Evolutionary conservation across 768 basidiomycete genomes (phyloP), one percentile per base, ranked within the genome.

Genomic region (Gloeophyllum trabeum): DNA sequence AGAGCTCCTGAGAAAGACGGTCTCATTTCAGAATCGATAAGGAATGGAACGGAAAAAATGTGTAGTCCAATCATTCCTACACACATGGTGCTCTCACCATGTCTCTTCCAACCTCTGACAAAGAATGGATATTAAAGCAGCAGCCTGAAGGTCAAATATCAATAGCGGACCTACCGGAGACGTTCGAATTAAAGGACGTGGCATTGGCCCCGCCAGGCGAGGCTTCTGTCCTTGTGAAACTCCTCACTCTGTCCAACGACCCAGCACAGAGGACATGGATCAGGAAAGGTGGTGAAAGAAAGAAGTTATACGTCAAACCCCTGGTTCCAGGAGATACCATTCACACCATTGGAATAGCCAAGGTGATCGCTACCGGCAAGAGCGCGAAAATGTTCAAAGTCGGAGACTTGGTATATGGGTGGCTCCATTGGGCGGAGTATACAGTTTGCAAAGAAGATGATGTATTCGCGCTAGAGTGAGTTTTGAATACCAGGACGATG

Each of bases 191-290:
- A n/a, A n/a, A n/a, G n/a, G n/a, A n/a, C n/a, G n/a, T n/a, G n/a
- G n/a, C n/a, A n/a, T n/a, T n/a, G n/a, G n/a, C n/a, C n/a, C n/a
- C n/a, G 28, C 28, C 28, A 16, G 28, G 16, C 28, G 28, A 32
- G 6, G 39, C 12, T 18, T 40, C 39, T 24, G 6, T 40, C 12
- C 39, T 40, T 24, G 39, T 40, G 2, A 21, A 40, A 21, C 21
- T 25, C 20, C 24, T 40, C 6, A 23, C 18, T 6, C 30, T 42
- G 5, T 42, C 41, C 14, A 42, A 42, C 41, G 41, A 42, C 25
- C 41, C 41, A 10, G 41, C 32, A 2, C 41, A 42, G 41, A 24
- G 41, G 3, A n/a, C 6, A 2, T 42, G 41, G 41, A 35, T 42
- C 24, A 24, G 32, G 19, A 28, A 34, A 19, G 41, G 14, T 12